Evolutionary conservation across 345 rosid genomes (phyloP), one percentile per base, ranked within the genome.

Genomic region (Arabis hirsuta): DNA sequence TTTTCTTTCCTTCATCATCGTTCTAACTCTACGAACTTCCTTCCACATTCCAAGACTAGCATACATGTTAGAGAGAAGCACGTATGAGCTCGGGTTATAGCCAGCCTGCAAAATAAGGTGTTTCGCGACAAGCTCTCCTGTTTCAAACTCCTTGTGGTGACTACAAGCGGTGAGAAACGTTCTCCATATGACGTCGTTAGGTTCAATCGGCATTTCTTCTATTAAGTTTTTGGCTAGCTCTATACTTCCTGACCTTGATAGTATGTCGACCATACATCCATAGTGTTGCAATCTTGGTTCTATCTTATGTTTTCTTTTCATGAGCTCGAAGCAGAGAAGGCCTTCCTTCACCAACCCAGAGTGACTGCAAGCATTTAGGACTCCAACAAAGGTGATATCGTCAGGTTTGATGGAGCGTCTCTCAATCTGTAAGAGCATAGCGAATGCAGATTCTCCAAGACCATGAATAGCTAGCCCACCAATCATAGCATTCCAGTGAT

Each of bases 401-500:
- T 87, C 89, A 0, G 86, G 91, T 58, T 68, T 72, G 29, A 73
- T 59, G 9, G 80, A 79, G 16, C 32, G 62, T 69, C 77, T 85
- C 62, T 83, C 77, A 12, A 81, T 76, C 59, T 82, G 43, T 63
- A 82, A 36, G 38, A 82, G 73, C 77, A 79, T 61, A 24, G 66
- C 60, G 44, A 78, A 87, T 32, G 91, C 89, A 26, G 79, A 65
- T 59, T 78, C 76, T 12, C 84, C 84, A 55, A 77, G 72, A 43
- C 91, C 91, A 53, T 85, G 86, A 65, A 83, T 51, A 53, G 91
- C 85, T 56, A 87, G 31, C 22, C 87, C 89, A 52, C 86, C 82
- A 60, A 87, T 84, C 73, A 84, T 81, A 3, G 88, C 84, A 66
- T 86, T 87, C 91, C 89, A 87, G 6, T 83, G 83, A 69, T 82